Evolutionary conservation across 345 rosid genomes (phyloP).

Genomic region (Brassica juncea): DNA sequence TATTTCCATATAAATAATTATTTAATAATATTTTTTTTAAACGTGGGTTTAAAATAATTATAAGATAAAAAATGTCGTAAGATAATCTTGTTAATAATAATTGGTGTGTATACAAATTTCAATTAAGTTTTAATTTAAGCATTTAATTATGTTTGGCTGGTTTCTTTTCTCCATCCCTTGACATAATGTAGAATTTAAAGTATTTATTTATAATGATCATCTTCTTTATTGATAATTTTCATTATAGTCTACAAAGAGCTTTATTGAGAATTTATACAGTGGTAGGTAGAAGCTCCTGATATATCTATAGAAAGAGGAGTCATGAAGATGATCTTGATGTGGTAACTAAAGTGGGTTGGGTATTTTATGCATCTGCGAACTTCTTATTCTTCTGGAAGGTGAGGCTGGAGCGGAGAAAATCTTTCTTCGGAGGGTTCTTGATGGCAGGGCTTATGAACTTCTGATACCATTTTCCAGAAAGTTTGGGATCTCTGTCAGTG

Average conservation of each 20-base stretch:
- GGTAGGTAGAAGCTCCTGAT: neutral
- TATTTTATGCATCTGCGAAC: slow-evolving; percentile 5
- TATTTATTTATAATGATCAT: neutral
- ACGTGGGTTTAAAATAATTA: too few species aligned
- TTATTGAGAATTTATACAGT: slow-evolving; percentile 8
- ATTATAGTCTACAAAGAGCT: neutral
- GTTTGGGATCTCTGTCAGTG: neutral
- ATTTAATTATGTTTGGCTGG: neutral
- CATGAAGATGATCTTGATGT: slow-evolving; percentile 21
- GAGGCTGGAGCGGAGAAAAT: neutral
- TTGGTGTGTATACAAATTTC: neutral
- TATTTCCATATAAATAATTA: too few species aligned
- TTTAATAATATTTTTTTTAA: too few species aligned
- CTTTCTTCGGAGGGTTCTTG: neutral
- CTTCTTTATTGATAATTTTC: neutral
- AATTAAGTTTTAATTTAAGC: neutral
- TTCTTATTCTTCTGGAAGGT: neutral
- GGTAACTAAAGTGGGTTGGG: neutral
- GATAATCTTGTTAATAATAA: neutral
- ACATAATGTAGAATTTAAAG: neutral
- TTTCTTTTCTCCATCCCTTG: neutral
- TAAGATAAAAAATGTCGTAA: too few species aligned
- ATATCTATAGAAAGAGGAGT: slow-evolving; percentile 11
- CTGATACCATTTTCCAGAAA: neutral
- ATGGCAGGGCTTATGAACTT: neutral